phyloP scores from a whole-genome alignment of 2,329 filamentous ascomycete genomes.

The Sarocladiaceae sp. region DNA sequence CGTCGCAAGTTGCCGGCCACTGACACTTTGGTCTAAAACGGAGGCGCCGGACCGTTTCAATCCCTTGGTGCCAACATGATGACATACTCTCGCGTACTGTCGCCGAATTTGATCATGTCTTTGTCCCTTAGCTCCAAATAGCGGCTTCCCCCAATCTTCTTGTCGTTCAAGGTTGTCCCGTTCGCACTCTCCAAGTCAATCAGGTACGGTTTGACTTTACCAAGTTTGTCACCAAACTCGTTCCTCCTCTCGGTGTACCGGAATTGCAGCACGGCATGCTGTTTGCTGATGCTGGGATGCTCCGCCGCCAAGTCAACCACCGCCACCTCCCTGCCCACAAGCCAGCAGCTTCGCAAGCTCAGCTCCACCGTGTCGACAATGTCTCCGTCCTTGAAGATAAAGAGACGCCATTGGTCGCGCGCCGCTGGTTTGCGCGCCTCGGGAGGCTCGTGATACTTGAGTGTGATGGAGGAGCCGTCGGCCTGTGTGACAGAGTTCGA shows the following conservation, averaged over 20 bases:
- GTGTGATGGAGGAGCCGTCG: slow-evolving; percentile 68
- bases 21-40: no score
- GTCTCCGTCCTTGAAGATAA: slow-evolving; percentile 81
- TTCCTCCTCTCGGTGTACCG: slow-evolving; percentile 76
- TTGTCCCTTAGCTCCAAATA: slow-evolving; percentile 84
- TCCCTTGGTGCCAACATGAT: slow-evolving; percentile 65
- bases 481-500: slow-evolving; percentile 71
- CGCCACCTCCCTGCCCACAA: slow-evolving; percentile 72
- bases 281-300: slow-evolving; percentile 89
- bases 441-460: slow-evolving; percentile 94
- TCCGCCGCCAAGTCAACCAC: slow-evolving; percentile 81
- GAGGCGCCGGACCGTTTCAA: slow-evolving; percentile 17
- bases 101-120: slow-evolving; percentile 83
- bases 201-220: slow-evolving; percentile 76
- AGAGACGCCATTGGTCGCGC: slow-evolving; percentile 79
- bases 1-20: no score
- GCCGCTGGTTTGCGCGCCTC: slow-evolving; percentile 84
- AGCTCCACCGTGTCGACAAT: slow-evolving; percentile 78
- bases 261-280: slow-evolving; percentile 94
- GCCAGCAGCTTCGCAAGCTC: slow-evolving; percentile 75
- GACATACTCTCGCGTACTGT: slow-evolving; percentile 91
- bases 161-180: slow-evolving; percentile 76
- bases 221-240: slow-evolving; percentile 78
- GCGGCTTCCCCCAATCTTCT: slow-evolving; percentile 64
- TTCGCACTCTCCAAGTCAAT: slow-evolving; percentile 94